These are phyloP conservation scores for Pseudogymnoascus sp. DNA, from an alignment of 2,329 filamentous ascomycete species.

Conservation along the genomic window DNA sequence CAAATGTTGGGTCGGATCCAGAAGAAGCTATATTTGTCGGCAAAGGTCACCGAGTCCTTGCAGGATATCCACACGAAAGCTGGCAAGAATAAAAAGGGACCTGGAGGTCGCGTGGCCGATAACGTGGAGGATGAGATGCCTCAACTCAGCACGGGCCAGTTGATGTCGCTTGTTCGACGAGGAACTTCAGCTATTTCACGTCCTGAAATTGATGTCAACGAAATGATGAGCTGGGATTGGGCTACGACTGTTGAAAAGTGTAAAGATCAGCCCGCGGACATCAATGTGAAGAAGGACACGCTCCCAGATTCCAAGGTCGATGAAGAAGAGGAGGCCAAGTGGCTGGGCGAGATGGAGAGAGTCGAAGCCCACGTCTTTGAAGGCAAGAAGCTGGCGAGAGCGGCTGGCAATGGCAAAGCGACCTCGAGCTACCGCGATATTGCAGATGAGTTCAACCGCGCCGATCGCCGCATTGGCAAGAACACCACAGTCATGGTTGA, in stretches of 20 bases:
- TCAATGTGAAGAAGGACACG: constrained; percentile 28
- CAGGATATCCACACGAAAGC: constrained; percentile 39
- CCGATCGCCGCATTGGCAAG: constrained; percentile 44
- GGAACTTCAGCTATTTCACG: constrained; percentile 44
- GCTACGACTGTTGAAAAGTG: constrained; percentile 44
- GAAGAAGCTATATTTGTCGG: constrained; percentile 53
- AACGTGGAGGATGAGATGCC: constrained; percentile 38
- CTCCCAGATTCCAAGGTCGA: constrained; percentile 26
- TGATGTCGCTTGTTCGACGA: constrained; percentile 45
- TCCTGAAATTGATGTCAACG: constrained; percentile 43
- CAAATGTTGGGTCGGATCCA: constrained; percentile 52
- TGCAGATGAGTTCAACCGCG: constrained; percentile 31
- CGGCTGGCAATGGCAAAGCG: constrained; percentile 24
- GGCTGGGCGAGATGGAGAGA: constrained; percentile 46
- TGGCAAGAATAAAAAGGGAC: constrained; percentile 24
- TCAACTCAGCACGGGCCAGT: constrained; percentile 40
- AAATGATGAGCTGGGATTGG: constrained; percentile 49
- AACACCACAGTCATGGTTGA: constrained; percentile 48
- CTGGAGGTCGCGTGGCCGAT: constrained; percentile 9
- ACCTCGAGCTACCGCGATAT: constrained; percentile 27
- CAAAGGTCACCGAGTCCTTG: constrained; percentile 52
- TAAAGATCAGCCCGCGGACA: constrained; percentile 40
- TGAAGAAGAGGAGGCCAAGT: constrained; percentile 43
- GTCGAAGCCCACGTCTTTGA: constrained; percentile 50
- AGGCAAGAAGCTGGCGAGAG: constrained; percentile 40